These are phyloP conservation scores for Pecoramyces ruminantium DNA, from an alignment of 192 early-diverging fungal genomes.

Conservation along the genomic window DNA sequence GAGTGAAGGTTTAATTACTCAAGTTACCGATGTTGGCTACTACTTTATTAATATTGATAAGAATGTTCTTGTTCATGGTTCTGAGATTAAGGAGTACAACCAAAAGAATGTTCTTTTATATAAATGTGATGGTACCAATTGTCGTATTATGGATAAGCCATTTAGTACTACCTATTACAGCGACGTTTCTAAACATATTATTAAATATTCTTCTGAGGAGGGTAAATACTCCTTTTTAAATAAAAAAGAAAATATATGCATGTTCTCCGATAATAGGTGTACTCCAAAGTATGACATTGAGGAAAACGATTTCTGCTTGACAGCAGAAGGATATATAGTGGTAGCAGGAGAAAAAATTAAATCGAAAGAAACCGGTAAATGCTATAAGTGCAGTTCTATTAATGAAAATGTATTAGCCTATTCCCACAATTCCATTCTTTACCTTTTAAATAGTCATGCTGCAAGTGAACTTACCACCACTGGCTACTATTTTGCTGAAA, in stretches of 20 bases:
- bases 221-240: not conserved
- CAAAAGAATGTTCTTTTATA: not conserved
- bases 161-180: not conserved
- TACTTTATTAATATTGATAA: not conserved
- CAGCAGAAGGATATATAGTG: not conserved
- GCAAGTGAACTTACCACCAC: not conserved
- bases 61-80: not conserved
- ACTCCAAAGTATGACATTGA: not conserved
- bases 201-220: not conserved
- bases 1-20: not conserved
- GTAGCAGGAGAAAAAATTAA: not conserved
- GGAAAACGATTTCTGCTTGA: not conserved
- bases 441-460: not conserved
- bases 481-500: not conserved
- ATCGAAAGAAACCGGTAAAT: not conserved
- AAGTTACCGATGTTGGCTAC: not conserved
- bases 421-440: not conserved
- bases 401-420: not conserved
- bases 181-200: not conserved
- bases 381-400: not conserved
- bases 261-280: not conserved
- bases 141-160: not conserved
- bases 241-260: not conserved
- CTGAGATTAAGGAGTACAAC: not conserved
- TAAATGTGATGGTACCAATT: not conserved